Evolutionary conservation across 2,329 filamentous ascomycete genomes (phyloP).

Genomic region (Aureobasidium subglaciale): DNA sequence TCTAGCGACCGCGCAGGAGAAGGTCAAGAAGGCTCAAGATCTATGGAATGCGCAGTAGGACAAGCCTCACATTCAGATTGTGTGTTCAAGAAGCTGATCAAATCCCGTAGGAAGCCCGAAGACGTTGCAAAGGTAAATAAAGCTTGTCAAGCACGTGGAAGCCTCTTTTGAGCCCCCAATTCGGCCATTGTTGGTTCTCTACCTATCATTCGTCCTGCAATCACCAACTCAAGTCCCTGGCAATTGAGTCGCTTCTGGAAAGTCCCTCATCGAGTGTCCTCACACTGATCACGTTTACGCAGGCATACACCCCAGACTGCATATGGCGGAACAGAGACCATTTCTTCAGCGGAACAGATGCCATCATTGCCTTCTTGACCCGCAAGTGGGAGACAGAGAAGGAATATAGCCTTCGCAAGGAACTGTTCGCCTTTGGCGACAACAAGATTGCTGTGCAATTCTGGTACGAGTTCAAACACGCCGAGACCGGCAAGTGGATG

Average conservation of each 20-base stretch:
- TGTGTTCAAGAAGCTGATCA: conserved; percentile 2
- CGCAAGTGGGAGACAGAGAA: conserved; percentile 69
- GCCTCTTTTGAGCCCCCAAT: neutral
- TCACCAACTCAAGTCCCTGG: neutral
- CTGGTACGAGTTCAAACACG: conserved; percentile 78
- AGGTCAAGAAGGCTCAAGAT: conserved; percentile 79
- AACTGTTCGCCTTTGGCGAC: conserved; percentile 69
- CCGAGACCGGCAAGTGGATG: conserved; percentile 65
- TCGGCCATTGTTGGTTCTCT: neutral
- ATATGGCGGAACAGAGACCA: conserved; percentile 73
- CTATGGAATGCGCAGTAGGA: conserved; percentile 70
- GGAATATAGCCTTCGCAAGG: conserved; percentile 69
- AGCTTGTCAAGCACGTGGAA: too few species aligned
- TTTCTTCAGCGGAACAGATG: conserved; percentile 63
- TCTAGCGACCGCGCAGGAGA: conserved; percentile 60
- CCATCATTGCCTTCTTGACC: conserved; percentile 60
- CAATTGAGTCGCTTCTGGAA: too few species aligned
- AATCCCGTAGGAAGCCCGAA: neutral
- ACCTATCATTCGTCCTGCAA: too few species aligned
- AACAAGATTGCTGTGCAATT: conserved; percentile 83
- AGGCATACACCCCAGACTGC: conserved; percentile 67
- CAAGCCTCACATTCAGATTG: neutral
- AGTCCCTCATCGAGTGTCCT: conserved; percentile 40
- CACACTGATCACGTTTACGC: conserved; percentile 42
- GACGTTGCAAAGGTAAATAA: conserved; percentile 12